phyloP scores from a whole-genome alignment of 2,329 filamentous ascomycete species.

The Botrytis tulipae region DNA sequence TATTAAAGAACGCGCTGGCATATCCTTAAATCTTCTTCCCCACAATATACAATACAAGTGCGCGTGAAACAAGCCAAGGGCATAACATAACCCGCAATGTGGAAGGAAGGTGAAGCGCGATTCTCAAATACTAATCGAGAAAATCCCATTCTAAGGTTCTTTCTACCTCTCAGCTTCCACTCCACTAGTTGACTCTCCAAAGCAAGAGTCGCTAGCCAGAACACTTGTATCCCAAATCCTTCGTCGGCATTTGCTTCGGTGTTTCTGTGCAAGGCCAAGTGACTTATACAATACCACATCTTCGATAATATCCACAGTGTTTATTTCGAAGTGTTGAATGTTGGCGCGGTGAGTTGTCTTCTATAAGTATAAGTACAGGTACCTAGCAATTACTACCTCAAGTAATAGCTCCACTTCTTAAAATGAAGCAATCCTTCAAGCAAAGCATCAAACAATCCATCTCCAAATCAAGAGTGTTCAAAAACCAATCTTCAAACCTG shows the following conservation, averaged over 20 bases:
- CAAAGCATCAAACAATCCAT: background rate
- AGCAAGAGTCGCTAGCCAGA: background rate
- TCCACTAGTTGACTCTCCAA: background rate
- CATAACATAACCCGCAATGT: background rate
- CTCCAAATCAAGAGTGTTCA: background rate
- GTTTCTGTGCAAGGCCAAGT: background rate
- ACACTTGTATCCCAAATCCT: background rate
- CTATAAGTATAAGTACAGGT: background rate
- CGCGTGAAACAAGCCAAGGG: background rate
- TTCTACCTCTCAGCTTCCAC: background rate
- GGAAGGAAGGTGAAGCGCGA: too few species aligned
- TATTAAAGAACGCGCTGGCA: background rate
- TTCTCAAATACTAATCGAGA: background rate
- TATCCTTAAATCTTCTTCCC: background rate
- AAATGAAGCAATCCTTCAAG: background rate
- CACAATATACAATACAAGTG: background rate
- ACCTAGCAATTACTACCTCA: fast-evolving
- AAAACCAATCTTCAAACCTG: background rate
- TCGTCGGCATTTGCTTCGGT: background rate
- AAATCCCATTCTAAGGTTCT: background rate
- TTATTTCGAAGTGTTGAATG: background rate
- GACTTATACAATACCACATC: background rate
- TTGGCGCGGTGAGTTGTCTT: too few species aligned
- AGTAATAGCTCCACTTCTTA: background rate
- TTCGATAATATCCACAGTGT: background rate